Conservation (phyloP, 768 basidiomycete genomes). For the Boletus subparvulus region DNA sequence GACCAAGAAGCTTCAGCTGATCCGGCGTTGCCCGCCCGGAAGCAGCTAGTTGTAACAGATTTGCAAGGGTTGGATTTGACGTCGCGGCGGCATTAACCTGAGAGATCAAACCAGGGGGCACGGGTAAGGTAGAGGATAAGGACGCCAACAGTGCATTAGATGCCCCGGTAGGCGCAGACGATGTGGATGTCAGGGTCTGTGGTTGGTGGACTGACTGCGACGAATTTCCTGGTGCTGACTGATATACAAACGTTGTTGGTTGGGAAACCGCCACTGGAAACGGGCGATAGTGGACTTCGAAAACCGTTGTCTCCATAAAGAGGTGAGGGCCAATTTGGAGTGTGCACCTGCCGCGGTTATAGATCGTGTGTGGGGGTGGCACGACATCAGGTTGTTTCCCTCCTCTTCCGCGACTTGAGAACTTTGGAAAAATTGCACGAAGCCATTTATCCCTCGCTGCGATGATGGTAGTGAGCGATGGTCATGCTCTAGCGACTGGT, state of each 20-base stretch:
- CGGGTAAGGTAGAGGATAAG: constrained; percentile 42
- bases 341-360: constrained; percentile 64
- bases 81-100: constrained; percentile 67
- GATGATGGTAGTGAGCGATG: constrained; percentile 14
- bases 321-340: constrained; percentile 74
- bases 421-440: constrained; percentile 61
- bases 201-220: constrained; percentile 33
- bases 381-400: constrained; percentile 52
- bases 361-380: constrained; percentile 67
- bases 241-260: constrained; percentile 27
- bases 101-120: constrained; percentile 57
- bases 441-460: constrained; percentile 75
- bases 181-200: constrained; percentile 16
- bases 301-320: constrained; percentile 66
- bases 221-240: constrained; percentile 23
- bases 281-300: constrained; percentile 69
- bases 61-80: constrained; percentile 65
- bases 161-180: constrained; percentile 25
- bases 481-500: constrained; percentile 10
- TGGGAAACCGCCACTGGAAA: constrained; percentile 24
- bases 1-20: constrained; percentile 64
- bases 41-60: constrained; percentile 63
- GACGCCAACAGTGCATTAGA: constrained; percentile 47
- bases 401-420: constrained; percentile 62
- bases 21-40: constrained; percentile 59